A percentile compares a stretch with the other conserved stretches of the same genome.
Conservation (phyloP, 257 asterid genomes). For the Solanum microdontum region DNA sequence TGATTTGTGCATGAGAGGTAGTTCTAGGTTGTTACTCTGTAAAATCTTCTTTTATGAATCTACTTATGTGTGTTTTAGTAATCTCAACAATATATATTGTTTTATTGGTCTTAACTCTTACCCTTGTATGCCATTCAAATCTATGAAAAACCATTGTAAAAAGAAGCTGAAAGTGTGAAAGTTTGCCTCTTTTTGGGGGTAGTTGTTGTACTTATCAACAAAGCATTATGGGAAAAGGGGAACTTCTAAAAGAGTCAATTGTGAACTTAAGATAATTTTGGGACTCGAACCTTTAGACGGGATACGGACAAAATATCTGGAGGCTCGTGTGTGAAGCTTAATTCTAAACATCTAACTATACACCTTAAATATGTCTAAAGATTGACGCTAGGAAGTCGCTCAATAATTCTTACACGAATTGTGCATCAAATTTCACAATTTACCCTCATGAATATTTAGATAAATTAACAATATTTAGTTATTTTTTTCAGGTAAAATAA, state of each 20-base stretch:
- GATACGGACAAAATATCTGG: too few relatives aligned
- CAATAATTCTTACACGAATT: not conserved
- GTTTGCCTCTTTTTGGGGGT: not conserved
- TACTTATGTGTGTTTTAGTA: not conserved
- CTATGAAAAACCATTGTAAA: not conserved
- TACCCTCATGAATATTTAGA: not conserved
- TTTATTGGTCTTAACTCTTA: not conserved
- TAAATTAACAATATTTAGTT: too few relatives aligned
- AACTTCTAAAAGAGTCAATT: not conserved
- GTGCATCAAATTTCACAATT: not conserved
- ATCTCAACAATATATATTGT: not conserved
- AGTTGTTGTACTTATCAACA: not conserved
- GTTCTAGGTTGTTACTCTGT: not conserved
- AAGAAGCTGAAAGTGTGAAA: not conserved
- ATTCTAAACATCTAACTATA: not conserved
- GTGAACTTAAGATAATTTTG: not conserved
- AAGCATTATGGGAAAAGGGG: not conserved
- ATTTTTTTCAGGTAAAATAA: too few relatives aligned
- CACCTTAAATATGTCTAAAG: not conserved
- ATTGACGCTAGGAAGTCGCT: not conserved
- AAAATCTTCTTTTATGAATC: not conserved
- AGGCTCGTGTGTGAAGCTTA: not conserved
- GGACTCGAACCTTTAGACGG: not conserved
- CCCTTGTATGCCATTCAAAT: not conserved
- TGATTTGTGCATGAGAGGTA: not conserved